Evolutionary conservation across 495 filamentous ascomycete species (phyloP), one percentile per base, ranked within the genome.

Genomic region (Penicillium fimorum): DNA sequence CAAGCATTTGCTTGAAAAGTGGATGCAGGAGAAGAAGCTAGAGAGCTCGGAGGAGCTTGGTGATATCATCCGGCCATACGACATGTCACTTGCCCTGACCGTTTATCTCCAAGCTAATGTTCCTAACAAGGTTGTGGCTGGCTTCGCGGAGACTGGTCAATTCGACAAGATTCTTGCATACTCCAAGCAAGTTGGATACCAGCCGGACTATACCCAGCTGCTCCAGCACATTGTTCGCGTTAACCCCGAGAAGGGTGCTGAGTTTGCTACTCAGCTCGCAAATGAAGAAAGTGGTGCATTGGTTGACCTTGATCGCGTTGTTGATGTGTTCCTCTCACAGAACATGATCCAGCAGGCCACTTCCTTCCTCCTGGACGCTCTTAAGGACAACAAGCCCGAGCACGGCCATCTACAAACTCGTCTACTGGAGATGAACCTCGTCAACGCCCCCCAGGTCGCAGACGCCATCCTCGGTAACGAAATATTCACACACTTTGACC

Each of bases 331-430:
- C 84, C 84, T 95, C 67, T 91, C 93, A 22, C 94, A 97, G 72
- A 91, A 91, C 70, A 95, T 97, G 92, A 82, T 96, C 46, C 94
- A 97, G 71, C 91, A 96, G 68, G 94, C 93, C 9, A 99, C 94
- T 8, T 92, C 93, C 18, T 97, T 99, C 84, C 76, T 99, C 33
- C 82, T 99, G 24, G 95, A 97, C 70, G 92, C 90, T 15, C 79
- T 99, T 43, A 91, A 94, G 72, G 89, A 89, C 53, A 96, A 99
- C 77, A 87, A 87, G 63, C 93, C 92, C 5, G 95, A 97, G 70
- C 91, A 99, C 57, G 93, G 85, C 44, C 84, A 91, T 61, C 79
- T 97, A 46, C 94, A 99, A 72, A 99, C 94, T 35, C 87, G 92
- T 53, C 79, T 99, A 22, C 77, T 99, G 44, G 94, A 99, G 80